Conservation (phyloP, 257 asterid genomes). For the Fraxinus pennsylvanica region DNA sequence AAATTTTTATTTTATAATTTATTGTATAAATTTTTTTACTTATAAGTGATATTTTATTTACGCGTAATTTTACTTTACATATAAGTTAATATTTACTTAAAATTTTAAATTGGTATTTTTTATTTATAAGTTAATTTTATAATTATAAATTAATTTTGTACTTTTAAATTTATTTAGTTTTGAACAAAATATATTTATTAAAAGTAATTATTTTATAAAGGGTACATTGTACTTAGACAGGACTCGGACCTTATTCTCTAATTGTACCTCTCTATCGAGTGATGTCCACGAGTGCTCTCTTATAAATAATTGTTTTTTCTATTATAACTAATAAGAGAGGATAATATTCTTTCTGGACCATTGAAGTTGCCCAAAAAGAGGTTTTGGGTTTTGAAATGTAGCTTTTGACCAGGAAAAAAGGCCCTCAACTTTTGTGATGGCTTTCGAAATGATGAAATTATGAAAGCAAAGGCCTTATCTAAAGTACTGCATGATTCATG, state of each 20-base stretch:
- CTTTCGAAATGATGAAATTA: not conserved
- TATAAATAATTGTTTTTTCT: not conserved
- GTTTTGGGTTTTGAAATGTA: slow-evolving; percentile 16
- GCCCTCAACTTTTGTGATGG: slow-evolving; percentile 6
- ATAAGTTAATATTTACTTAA: no score
- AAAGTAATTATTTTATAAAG: no score
- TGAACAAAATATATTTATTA: no score
- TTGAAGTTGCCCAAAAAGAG: slow-evolving; percentile 10
- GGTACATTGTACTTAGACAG: no score
- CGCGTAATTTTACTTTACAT: no score
- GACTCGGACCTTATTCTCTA: not conserved
- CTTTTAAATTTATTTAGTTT: no score
- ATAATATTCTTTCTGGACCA: not conserved
- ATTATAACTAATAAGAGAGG: not conserved
- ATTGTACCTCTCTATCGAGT: not conserved
- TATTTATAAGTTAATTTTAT: no score
- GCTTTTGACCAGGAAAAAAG: slow-evolving; percentile 5
- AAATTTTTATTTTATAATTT: no score
- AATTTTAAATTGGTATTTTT: no score
- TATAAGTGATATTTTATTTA: no score
- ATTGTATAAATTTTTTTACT: no score
- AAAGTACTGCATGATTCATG: not conserved
- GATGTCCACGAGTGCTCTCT: not conserved
- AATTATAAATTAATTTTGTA: no score
- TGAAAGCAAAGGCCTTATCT: not conserved